Evolutionary conservation across 371 early-diverging fungal species (phyloP).

Genomic region (Haplosporangium sp.): DNA sequence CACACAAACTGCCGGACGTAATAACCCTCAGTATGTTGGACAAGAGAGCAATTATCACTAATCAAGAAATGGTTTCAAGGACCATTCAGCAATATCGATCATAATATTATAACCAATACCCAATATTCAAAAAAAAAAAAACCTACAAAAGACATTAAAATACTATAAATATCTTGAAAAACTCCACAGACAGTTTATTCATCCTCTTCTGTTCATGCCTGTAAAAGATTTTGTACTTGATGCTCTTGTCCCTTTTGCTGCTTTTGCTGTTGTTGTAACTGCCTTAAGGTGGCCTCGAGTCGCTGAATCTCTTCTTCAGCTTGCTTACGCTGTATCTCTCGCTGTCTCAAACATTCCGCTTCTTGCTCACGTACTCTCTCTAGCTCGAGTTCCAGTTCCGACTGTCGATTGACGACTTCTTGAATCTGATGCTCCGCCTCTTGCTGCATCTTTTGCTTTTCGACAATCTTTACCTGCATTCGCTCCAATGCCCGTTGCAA

Average conservation of each 20-base stretch:
- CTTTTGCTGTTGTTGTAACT: conserved; percentile 7
- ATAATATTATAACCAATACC: not conserved
- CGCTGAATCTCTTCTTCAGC: conserved; percentile 28
- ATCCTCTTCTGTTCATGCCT: not conserved
- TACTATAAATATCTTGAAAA: too few relatives aligned
- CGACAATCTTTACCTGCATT: conserved; percentile 2
- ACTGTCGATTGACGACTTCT: conserved; percentile 15
- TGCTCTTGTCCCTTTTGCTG: not conserved
- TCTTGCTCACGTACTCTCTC: conserved; percentile 22
- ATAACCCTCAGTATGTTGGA: conserved; percentile 31
- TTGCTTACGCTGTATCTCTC: conserved; percentile 25
- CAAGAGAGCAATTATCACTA: conserved; percentile 16
- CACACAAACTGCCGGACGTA: conserved; percentile 2
- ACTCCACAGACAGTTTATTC: not conserved
- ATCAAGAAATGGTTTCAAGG: not conserved
- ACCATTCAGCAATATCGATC: not conserved
- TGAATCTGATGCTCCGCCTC: conserved; percentile 23
- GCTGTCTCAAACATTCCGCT: conserved; percentile 13
- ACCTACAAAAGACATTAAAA: too few relatives aligned
- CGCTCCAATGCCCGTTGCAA: conserved; percentile 21
- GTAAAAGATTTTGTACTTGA: not conserved
- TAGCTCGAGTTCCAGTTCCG: conserved; percentile 20
- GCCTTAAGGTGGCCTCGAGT: conserved; percentile 22
- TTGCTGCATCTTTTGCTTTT: conserved; percentile 4
- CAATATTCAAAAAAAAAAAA: too few relatives aligned